Evolutionary conservation across 352 stramenopile genomes (phyloP).

Genomic region (Hyphochytrium catenoides): DNA sequence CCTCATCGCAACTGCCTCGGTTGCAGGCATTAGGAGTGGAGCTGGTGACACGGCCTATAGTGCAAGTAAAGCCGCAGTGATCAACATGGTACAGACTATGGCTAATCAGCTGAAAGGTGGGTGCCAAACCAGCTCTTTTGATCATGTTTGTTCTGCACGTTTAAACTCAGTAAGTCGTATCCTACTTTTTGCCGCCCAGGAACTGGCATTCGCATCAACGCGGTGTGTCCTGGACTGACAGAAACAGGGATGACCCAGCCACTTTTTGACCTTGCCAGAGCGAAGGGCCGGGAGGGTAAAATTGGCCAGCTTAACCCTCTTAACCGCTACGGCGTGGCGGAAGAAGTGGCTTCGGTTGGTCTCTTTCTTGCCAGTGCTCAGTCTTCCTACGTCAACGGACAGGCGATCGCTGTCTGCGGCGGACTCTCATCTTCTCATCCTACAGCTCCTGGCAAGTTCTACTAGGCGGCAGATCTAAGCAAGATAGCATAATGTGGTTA

Average conservation of each 20-base stretch:
- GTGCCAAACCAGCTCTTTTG: no score
- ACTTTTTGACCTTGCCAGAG: constrained; percentile 2
- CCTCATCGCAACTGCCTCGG: no score
- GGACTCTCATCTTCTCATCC: constrained; percentile 2
- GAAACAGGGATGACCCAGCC: constrained; percentile 9
- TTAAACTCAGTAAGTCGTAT: no score
- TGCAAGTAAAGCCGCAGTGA: constrained; percentile 8
- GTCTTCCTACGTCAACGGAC: constrained; percentile 6
- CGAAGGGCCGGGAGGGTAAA: constrained; percentile 6
- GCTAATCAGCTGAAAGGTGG: constrained; percentile 7
- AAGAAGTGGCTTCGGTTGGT: constrained; percentile 6
- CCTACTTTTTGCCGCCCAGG: no score
- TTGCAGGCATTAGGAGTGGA: no score
- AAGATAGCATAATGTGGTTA: no score
- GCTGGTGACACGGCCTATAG: constrained; percentile 4
- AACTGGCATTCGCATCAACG: constrained; percentile 7
- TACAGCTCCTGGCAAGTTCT: no score
- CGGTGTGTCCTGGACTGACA: constrained; percentile 5
- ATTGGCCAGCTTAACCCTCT: constrained; percentile 7
- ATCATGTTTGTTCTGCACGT: no score
- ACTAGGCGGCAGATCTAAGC: no score
- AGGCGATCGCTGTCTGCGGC: constrained; percentile 4
- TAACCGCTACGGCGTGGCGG: constrained; percentile 3
- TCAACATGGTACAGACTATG: constrained; percentile 5
- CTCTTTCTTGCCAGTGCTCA: constrained; percentile 5